These are phyloP conservation scores for Tulasnella sp. DNA, from an alignment of 768 basidiomycete genomes.

Conservation along the genomic window DNA sequence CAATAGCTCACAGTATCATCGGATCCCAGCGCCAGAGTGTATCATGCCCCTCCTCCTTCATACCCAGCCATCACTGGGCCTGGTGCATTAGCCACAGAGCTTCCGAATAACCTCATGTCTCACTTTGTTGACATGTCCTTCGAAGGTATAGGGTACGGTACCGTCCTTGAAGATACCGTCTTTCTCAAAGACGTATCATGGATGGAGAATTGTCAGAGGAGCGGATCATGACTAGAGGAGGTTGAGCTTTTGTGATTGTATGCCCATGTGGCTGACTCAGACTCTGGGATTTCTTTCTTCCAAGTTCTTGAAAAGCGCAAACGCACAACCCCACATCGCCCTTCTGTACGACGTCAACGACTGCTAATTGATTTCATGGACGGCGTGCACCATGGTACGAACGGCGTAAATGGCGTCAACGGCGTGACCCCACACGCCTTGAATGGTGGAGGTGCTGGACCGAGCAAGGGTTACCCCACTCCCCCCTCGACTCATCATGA, in stretches of 20 bases:
- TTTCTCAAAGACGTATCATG: slow-evolving; percentile 2
- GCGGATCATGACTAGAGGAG: too few relatives aligned
- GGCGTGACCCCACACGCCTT: neutral
- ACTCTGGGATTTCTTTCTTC: slow-evolving; percentile 40
- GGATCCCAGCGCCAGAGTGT: slow-evolving; percentile 21
- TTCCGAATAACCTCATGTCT: slow-evolving; percentile 47
- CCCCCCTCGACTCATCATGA: slow-evolving; percentile 45
- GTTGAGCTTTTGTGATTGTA: too few relatives aligned
- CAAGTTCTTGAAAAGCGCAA: neutral
- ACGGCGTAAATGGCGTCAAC: slow-evolving; percentile 7
- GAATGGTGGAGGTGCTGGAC: slow-evolving; percentile 15
- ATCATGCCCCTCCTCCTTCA: slow-evolving; percentile 38
- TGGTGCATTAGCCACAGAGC: slow-evolving; percentile 30
- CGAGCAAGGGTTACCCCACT: slow-evolving; percentile 38
- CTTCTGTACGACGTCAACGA: too few relatives aligned
- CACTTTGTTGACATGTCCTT: slow-evolving; percentile 43
- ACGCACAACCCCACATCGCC: too few relatives aligned
- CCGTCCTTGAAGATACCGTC: slow-evolving; percentile 23
- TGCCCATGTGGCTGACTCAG: slow-evolving; percentile 28
- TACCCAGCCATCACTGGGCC: slow-evolving; percentile 43
- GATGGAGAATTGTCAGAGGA: neutral
- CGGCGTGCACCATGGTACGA: neutral
- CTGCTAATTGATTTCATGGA: neutral
- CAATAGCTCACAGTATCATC: neutral
- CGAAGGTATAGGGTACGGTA: slow-evolving; percentile 31